Base-by-base conservation (phyloP, 176 grass and related monocot genomes). In the Rhynchospora tenuis region DNA sequence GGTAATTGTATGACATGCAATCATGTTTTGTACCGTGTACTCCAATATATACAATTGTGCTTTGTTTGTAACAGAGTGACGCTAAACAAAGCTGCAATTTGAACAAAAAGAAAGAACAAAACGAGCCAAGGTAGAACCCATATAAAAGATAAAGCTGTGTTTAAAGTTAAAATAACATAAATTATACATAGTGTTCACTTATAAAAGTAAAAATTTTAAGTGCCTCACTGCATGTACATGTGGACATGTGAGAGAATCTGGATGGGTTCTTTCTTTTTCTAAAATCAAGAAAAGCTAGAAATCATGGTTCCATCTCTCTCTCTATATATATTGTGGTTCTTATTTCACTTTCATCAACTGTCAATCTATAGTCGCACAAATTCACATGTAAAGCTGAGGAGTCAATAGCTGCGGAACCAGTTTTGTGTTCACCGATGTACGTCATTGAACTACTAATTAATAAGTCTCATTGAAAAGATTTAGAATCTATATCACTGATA, bases 381-480 rank as follows among this genome's bases (percentile, higher is more conserved):
- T 9, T 29, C 65, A 42, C 65, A 69, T 69, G 65, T 43, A n/a
- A 69, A 69, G 31, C 31, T 69, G 28, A 43, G 31, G 15, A 44
- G 65, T 69, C 65, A 19, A 69, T 69, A 9, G 28, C 65, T 8
- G 0, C 15, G 65, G 31, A 17, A 9, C 29, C 65, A n/a, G 64
- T 68, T 17, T 68, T n/a, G 2, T 67, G 8, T 69, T 13, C 6
- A 69, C 19, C 43, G 65, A 69, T 69, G 31, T 69, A 6, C 43
- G 31, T 69, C 65, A 44, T 69, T 60, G 19, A 69, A 69, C 65
- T 69, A 69, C 29, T 43, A 43, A 67, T 64, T 64, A 64, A 62
- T 26, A 62, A 62, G 59, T 24, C 19, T 60, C 11, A 52, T 52
- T 52, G 50, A 52, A 52, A 52, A 52, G 50, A 38, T 38, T 38